Percentiles rank a stretch among this genome's conserved stretches.
phyloP scores from a whole-genome alignment of 345 rosid species.

The Viola odorata region DNA sequence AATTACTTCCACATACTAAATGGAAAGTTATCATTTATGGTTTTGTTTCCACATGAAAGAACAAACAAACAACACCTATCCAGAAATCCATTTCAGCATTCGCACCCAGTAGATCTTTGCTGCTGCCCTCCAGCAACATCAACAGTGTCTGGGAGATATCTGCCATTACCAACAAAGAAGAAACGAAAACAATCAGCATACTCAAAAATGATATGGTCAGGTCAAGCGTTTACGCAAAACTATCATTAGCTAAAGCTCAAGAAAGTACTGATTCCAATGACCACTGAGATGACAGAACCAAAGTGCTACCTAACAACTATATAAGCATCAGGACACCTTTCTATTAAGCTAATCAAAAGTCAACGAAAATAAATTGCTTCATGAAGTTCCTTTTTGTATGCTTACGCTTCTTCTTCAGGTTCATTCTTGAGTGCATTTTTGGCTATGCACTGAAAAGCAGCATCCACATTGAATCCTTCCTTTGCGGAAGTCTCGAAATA shows the following conservation, averaged over 20 bases:
- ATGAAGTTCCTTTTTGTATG: not conserved
- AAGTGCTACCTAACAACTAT: not conserved
- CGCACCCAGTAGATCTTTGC: conserved; percentile 71
- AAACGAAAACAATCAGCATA: too few relatives aligned
- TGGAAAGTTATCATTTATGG: too few relatives aligned
- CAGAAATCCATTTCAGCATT: conserved; percentile 33
- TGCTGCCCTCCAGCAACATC: conserved; percentile 55
- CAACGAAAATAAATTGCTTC: not conserved
- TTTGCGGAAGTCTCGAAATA: conserved; percentile 91
- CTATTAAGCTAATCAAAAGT: not conserved
- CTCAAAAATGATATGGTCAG: conserved; percentile 2
- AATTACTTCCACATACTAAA: too few relatives aligned
- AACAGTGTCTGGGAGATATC: conserved; percentile 74
- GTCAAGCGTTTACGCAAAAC: not conserved
- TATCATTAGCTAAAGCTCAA: not conserved
- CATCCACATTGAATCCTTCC: conserved; percentile 88
- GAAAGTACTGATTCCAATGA: too few relatives aligned
- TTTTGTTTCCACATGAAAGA: not conserved
- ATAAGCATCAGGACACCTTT: not conserved
- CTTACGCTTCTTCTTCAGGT: conserved; percentile 86
- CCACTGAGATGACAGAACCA: too few relatives aligned
- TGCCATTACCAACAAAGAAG: conserved; percentile 19
- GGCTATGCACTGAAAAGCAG: conserved; percentile 76
- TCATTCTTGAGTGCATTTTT: conserved; percentile 85
- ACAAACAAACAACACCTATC: not conserved